phyloP scores from a whole-genome alignment of 495 filamentous ascomycete species.

The Hyphodiscus hymeniophilus region DNA sequence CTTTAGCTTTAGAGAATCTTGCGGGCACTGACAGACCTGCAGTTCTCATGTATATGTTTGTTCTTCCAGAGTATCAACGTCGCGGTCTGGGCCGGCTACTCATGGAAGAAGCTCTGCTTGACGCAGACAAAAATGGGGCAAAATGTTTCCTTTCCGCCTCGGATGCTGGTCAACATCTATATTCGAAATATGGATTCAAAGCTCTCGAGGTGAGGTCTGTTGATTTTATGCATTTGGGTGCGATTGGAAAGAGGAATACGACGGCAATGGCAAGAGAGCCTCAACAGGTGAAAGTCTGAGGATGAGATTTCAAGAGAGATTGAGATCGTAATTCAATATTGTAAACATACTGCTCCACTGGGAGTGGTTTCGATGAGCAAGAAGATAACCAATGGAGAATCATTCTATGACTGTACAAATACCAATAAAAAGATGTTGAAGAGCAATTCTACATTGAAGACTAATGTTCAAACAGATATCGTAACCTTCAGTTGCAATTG shows the following conservation, averaged over 20 bases:
- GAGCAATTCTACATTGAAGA: too few relatives aligned
- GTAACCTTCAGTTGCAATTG: too few relatives aligned
- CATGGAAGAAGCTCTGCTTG: neutral
- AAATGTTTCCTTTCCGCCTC: neutral
- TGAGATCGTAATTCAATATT: too few relatives aligned
- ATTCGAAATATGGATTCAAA: neutral
- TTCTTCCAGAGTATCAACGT: conserved; percentile 22
- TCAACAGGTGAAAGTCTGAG: too few relatives aligned
- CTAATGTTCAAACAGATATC: too few relatives aligned
- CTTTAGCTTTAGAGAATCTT: neutral
- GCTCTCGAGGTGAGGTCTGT: neutral
- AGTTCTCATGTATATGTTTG: conserved; percentile 21
- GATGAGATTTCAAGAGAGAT: too few relatives aligned
- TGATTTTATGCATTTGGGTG: neutral
- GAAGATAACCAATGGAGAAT: too few relatives aligned
- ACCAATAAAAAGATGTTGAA: too few relatives aligned
- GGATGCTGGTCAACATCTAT: neutral
- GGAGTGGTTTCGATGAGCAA: too few relatives aligned
- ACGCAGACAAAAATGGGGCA: neutral
- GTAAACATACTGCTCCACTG: too few relatives aligned
- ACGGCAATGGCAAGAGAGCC: neutral
- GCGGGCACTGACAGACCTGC: neutral
- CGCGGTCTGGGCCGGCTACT: conserved; percentile 22
- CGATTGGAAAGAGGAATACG: neutral
- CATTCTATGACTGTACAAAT: too few relatives aligned